These are phyloP conservation scores for Aspergillus tanneri DNA, from an alignment of 2,329 filamentous ascomycete genomes.

Conservation along the genomic window DNA sequence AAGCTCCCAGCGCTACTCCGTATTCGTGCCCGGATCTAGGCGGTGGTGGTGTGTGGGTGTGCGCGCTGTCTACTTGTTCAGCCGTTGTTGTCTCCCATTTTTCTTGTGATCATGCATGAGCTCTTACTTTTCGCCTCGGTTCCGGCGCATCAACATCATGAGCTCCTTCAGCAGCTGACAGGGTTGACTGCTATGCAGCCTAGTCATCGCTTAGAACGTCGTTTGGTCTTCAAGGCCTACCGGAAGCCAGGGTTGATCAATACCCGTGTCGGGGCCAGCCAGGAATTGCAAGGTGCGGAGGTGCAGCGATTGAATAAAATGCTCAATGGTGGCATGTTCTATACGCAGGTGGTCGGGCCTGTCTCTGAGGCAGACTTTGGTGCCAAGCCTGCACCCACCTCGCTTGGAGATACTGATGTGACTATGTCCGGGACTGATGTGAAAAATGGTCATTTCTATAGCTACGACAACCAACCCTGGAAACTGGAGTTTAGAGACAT, in stretches of 20 bases:
- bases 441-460: conserved; percentile 23
- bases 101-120: conserved; percentile 56
- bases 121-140: conserved; percentile 62
- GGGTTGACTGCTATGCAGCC: conserved; percentile 63
- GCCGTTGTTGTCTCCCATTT: background rate
- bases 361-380: conserved; percentile 41
- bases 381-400: conserved; percentile 11
- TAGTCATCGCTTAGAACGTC: conserved; percentile 53
- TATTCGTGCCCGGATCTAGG: no score
- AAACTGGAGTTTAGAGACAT: conserved; percentile 51
- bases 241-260: conserved; percentile 46
- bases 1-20: background rate
- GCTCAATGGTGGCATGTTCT: conserved; percentile 54
- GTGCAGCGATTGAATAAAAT: conserved; percentile 48
- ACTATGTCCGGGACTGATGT: conserved; percentile 28
- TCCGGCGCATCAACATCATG: conserved; percentile 56
- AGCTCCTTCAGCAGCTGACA: conserved; percentile 61
- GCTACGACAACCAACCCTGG: conserved; percentile 43
- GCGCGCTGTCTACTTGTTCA: background rate
- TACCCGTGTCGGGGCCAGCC: conserved; percentile 43
- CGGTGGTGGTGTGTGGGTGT: no score
- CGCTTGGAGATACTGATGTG: conserved; percentile 34
- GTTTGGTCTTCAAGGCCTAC: conserved; percentile 58
- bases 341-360: conserved; percentile 52
- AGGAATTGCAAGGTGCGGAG: conserved; percentile 46